phyloP scores from a whole-genome alignment of 805 yeast genomes.

The Wickerhamomyces queroliae region DNA sequence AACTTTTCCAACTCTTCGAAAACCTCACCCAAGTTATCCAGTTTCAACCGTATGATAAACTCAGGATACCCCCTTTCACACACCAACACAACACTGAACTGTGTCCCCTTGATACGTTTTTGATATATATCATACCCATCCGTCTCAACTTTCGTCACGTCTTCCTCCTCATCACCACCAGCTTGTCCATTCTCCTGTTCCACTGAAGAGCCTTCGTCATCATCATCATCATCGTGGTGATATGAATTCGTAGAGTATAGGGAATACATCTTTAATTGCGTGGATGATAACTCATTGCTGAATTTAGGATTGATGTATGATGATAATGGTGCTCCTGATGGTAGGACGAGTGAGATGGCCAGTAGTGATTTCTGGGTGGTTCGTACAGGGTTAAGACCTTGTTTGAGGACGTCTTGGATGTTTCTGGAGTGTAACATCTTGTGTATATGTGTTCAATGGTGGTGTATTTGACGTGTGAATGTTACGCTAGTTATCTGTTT shows the following conservation, averaged over 20 bases:
- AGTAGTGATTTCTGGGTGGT: conserved; percentile 11
- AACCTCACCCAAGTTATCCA: conserved; percentile 5
- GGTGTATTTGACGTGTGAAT: background rate
- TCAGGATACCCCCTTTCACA: conserved; percentile 20
- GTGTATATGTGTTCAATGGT: background rate
- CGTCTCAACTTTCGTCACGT: conserved; percentile 3
- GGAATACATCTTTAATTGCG: conserved; percentile 16
- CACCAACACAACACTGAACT: conserved; percentile 14
- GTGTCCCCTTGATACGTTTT: conserved; percentile 6
- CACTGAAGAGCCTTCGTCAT: background rate
- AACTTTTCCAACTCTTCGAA: conserved; percentile 15
- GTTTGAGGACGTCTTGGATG: conserved; percentile 12
- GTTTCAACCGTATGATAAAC: conserved; percentile 16
- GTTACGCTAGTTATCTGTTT: background rate
- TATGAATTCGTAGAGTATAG: conserved; percentile 7
- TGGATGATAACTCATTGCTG: conserved; percentile 1
- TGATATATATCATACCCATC: conserved; percentile 2
- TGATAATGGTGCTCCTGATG: conserved; percentile 13
- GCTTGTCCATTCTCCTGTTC: background rate
- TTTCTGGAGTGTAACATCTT: conserved; percentile 16
- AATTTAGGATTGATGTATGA: conserved; percentile 4
- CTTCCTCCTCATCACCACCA: background rate
- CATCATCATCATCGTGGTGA: background rate
- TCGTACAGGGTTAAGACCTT: conserved; percentile 9
- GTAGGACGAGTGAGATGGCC: conserved; percentile 12